These are phyloP conservation scores for Nakaseomyces delphensis DNA, from an alignment of 1,139 yeast species.

Conservation along the genomic window DNA sequence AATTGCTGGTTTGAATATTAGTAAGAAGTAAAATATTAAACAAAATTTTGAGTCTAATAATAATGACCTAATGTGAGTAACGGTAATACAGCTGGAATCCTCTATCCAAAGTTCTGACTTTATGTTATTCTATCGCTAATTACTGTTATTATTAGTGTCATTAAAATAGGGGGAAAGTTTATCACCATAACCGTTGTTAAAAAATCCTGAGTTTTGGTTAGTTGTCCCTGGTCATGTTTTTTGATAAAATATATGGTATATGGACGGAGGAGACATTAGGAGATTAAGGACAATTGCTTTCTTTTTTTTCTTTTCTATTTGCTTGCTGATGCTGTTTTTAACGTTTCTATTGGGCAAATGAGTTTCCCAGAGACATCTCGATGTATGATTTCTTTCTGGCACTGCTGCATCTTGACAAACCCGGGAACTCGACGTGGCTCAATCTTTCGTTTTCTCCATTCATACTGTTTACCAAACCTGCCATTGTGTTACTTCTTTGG, in stretches of 20 bases:
- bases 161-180: neutral
- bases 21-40: neutral
- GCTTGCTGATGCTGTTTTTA: neutral
- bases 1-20: neutral
- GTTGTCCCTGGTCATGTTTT: no score
- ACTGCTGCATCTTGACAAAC: slow-evolving; percentile 3
- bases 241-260: no score
- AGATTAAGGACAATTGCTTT: neutral
- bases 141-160: neutral
- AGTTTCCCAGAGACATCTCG: slow-evolving; percentile 7
- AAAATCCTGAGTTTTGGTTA: no score
- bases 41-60: neutral
- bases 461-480: neutral
- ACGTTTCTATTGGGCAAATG: slow-evolving; percentile 5
- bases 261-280: no score
- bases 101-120: slow-evolving; percentile 1
- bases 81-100: neutral
- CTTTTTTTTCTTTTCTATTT: neutral
- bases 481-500: neutral
- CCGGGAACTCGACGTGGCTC: neutral
- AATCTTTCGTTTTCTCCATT: neutral
- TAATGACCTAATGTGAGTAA: neutral
- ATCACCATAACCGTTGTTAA: no score
- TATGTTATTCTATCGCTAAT: neutral
- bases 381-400: slow-evolving; percentile 8